Conservation (phyloP, 805 yeast species). For the Torulaspora microellipsoides region DNA sequence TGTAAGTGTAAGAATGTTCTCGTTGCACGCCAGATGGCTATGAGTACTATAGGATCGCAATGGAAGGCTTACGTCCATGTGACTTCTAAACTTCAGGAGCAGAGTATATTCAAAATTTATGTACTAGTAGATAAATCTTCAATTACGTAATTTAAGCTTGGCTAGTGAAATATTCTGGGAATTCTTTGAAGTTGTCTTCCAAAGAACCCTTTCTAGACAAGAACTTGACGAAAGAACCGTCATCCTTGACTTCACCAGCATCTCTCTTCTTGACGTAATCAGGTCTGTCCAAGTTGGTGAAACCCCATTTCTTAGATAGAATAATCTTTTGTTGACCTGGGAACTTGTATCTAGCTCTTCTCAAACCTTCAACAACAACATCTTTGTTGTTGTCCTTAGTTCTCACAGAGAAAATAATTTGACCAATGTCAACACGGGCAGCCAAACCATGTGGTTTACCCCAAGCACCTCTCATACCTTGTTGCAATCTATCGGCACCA, state of each 20-base stretch:
- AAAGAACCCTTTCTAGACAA: constrained; percentile 94
- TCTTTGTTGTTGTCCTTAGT: constrained; percentile 98
- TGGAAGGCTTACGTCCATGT: too few relatives aligned
- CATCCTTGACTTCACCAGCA: constrained; percentile 98
- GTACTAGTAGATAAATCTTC: too few relatives aligned
- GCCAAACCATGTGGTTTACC: constrained; percentile 99
- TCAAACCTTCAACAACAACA: constrained; percentile 96
- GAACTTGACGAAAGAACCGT: constrained; percentile 99
- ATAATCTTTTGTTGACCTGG: constrained; percentile 99
- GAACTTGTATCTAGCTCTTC: constrained; percentile 99
- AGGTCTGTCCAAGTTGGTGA: constrained; percentile 98
- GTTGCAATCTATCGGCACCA: constrained; percentile 99
- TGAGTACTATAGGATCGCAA: too few relatives aligned
- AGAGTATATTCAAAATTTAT: too few relatives aligned
- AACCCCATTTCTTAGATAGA: constrained; percentile 99
- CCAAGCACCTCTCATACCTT: constrained; percentile 99
- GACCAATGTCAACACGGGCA: constrained; percentile 98
- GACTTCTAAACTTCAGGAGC: too few relatives aligned
- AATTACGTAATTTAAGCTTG: constrained; percentile 35
- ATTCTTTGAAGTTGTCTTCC: constrained; percentile 83
- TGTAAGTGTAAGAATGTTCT: too few relatives aligned
- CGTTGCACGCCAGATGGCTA: too few relatives aligned
- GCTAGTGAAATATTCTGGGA: constrained; percentile 74
- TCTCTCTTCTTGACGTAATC: constrained; percentile 92
- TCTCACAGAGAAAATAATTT: constrained; percentile 96